phyloP scores from a whole-genome alignment of 352 stramenopile species.

The Thraustochytrium sp. region DNA sequence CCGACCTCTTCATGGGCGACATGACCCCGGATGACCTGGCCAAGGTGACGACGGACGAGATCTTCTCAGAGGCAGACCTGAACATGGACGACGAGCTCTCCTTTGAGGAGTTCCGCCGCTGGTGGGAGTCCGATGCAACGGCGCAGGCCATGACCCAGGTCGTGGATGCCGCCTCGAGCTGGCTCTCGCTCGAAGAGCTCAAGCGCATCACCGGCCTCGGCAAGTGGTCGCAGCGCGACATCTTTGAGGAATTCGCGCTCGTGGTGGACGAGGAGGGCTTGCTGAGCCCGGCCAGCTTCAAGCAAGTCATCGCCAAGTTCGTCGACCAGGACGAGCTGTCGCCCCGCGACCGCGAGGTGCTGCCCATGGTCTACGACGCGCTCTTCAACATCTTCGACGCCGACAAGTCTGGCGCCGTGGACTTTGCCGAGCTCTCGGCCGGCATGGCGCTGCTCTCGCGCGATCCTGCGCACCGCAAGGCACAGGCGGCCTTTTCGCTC shows the following conservation, averaged over 20 bases:
- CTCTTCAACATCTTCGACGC: conserved; percentile 49
- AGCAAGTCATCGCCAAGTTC: conserved; percentile 17
- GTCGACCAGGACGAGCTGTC: neutral
- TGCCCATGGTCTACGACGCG: neutral
- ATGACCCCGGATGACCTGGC: neutral
- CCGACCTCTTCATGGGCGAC: neutral
- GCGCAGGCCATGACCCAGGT: neutral
- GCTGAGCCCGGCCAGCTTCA: conserved; percentile 38
- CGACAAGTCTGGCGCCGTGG: conserved; percentile 42
- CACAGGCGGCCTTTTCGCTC: conserved; percentile 50
- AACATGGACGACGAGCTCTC: conserved; percentile 19
- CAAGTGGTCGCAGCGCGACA: conserved; percentile 64
- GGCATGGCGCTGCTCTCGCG: conserved; percentile 49
- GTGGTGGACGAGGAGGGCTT: conserved; percentile 48
- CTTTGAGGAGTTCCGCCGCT: conserved; percentile 8
- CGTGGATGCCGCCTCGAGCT: neutral
- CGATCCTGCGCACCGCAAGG: conserved; percentile 48
- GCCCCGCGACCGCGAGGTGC: neutral
- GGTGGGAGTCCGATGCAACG: conserved; percentile 58
- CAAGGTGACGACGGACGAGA: neutral
- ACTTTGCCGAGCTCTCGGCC: conserved; percentile 50
- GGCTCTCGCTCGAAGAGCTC: conserved; percentile 66
- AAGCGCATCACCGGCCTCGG: conserved; percentile 70
- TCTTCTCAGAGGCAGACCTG: conserved; percentile 35
- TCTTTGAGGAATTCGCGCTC: conserved; percentile 51